Percentiles rank a stretch among this genome's conserved stretches.
Conservation (phyloP, 768 basidiomycete species). For the Megacollybia marginata region DNA sequence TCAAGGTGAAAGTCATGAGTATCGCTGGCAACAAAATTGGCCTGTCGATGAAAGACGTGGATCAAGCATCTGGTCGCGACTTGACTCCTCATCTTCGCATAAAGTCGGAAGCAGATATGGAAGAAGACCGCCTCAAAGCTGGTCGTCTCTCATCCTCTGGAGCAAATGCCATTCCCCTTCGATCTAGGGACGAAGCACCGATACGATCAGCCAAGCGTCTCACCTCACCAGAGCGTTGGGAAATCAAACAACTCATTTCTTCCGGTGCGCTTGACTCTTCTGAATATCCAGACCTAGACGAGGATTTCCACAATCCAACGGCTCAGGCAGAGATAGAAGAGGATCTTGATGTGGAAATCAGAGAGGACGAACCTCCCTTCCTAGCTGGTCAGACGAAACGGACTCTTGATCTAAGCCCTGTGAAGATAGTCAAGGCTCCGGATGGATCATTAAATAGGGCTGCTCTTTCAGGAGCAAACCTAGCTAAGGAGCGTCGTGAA, state of each 20-base stretch:
- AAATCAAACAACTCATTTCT: slow-evolving; percentile 97
- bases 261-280: slow-evolving; percentile 89
- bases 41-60: slow-evolving; percentile 97
- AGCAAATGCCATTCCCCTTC: slow-evolving; percentile 80
- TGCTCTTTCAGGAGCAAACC: slow-evolving; percentile 85
- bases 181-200: slow-evolving; percentile 42
- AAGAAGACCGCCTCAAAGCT: slow-evolving; percentile 57
- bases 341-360: slow-evolving; percentile 94
- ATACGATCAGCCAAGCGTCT: slow-evolving; percentile 81
- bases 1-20: slow-evolving; percentile 97
- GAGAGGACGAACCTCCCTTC: slow-evolving; percentile 96
- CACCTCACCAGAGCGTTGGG: slow-evolving; percentile 97
- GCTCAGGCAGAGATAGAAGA: slow-evolving; percentile 88
- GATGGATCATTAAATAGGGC: slow-evolving; percentile 96
- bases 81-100: slow-evolving; percentile 92
- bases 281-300: slow-evolving; percentile 91
- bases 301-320: slow-evolving; percentile 71
- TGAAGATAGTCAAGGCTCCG: slow-evolving; percentile 97
- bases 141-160: slow-evolving; percentile 68
- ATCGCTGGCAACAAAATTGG: slow-evolving; percentile 74
- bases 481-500: slow-evolving; percentile 94
- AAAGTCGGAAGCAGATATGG: slow-evolving; percentile 89
- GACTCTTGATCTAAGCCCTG: slow-evolving; percentile 91
- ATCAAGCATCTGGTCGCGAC: slow-evolving; percentile 84
- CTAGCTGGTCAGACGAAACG: slow-evolving; percentile 93